Evolutionary conservation across 257 asterid species (phyloP).

Genomic region (Salvia rosmarinus): DNA sequence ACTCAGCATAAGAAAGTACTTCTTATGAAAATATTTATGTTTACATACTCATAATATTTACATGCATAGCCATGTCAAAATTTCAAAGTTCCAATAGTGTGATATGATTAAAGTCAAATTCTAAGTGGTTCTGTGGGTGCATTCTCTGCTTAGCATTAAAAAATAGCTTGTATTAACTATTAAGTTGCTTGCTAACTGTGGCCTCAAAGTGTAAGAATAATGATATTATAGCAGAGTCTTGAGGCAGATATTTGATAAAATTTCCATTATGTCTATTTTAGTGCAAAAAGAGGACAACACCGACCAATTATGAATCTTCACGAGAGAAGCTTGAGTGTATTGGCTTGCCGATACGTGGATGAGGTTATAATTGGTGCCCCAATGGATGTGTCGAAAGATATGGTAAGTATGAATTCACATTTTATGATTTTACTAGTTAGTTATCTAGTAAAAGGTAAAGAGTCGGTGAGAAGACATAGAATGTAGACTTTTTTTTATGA

Average conservation of each 20-base stretch:
- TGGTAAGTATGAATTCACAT: constrained; percentile 54
- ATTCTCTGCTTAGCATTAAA: constrained; percentile 6
- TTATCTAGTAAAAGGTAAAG: constrained; percentile 21
- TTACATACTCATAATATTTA: background rate
- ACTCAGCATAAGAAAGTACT: background rate
- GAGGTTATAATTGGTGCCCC: constrained; percentile 99
- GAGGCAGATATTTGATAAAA: constrained; percentile 24
- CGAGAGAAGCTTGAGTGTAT: constrained; percentile 97
- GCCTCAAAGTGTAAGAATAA: constrained; percentile 6
- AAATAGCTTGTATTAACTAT: constrained; percentile 3
- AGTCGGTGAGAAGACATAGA: constrained; percentile 8
- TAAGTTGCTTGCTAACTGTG: constrained; percentile 9
- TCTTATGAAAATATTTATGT: background rate
- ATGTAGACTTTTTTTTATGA: background rate
- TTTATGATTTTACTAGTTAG: background rate
- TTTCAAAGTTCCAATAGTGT: constrained; percentile 16
- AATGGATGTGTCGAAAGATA: constrained; percentile 92
- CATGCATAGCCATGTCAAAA: background rate
- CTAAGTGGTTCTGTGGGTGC: constrained; percentile 2
- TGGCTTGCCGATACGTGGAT: constrained; percentile 95
- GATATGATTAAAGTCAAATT: background rate
- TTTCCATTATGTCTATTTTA: constrained; percentile 45
- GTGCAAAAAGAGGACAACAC: constrained; percentile 90
- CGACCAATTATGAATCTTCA: constrained; percentile 99
- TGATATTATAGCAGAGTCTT: background rate